Conservation (phyloP, 179 eudicot genomes). For the Vitellaria paradoxa region DNA sequence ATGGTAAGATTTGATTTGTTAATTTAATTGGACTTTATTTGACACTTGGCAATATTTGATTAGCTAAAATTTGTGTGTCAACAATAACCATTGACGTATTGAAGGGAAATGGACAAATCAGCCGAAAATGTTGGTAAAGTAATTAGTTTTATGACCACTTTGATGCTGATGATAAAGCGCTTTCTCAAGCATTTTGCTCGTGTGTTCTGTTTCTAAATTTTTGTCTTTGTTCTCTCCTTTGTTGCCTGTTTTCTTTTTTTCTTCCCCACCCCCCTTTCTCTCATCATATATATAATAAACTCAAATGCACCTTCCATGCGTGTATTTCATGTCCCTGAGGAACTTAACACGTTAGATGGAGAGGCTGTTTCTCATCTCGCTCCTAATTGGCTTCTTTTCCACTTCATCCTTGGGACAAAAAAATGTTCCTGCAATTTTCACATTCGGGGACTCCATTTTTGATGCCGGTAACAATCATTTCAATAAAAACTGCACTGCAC, state of each 20-base stretch:
- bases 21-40: no score
- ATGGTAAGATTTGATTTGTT: no score
- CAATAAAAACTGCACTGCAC: slow-evolving; percentile 44
- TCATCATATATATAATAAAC: neutral
- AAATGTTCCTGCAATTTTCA: slow-evolving; percentile 47
- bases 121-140: neutral
- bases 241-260: neutral
- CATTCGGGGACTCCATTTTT: slow-evolving; percentile 72
- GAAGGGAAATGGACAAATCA: neutral
- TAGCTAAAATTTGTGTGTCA: no score
- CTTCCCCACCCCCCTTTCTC: neutral
- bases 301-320: neutral
- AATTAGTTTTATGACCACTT: neutral
- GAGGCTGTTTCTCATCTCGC: slow-evolving; percentile 19
- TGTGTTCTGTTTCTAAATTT: slow-evolving; percentile 16
- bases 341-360: slow-evolving; percentile 13
- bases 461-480: slow-evolving; percentile 78
- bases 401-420: slow-evolving; percentile 6
- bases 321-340: neutral
- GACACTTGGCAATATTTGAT: no score
- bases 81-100: no score
- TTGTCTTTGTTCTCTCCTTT: no score
- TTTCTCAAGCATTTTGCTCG: slow-evolving; percentile 16
- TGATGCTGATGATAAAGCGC: neutral
- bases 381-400: slow-evolving; percentile 8